Evolutionary conservation across 176 grass and related monocot genomes (phyloP).

Genomic region (Zizania latifolia): DNA sequence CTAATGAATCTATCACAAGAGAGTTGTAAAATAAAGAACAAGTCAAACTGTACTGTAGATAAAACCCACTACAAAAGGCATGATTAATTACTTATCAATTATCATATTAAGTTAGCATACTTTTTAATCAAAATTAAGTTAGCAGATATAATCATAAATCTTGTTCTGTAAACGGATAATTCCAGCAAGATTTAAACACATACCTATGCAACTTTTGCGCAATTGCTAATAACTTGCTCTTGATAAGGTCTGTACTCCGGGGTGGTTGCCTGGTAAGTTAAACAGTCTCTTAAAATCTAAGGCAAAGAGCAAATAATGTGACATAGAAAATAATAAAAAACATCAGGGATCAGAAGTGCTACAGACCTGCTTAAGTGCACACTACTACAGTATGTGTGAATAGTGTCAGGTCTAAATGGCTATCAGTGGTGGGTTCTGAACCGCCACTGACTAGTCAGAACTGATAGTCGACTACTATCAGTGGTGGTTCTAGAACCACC

Average conservation of each 20-base stretch:
- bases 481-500: no score
- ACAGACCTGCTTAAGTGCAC: slow-evolving; percentile 93
- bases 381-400: no score
- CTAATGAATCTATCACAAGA: slow-evolving; percentile 5
- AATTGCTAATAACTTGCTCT: slow-evolving; percentile 95
- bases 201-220: slow-evolving; percentile 93
- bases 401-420: no score
- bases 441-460: no score
- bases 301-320: no score
- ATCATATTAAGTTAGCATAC: background rate
- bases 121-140: no score
- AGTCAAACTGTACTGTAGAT: background rate
- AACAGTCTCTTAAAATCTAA: slow-evolving; percentile 12
- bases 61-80: background rate
- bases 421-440: no score
- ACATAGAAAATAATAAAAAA: slow-evolving; percentile 18
- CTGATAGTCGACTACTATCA: no score
- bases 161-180: background rate
- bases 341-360: slow-evolving; percentile 7
- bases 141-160: background rate
- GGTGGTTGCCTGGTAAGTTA: slow-evolving; percentile 65
- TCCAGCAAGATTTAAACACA: background rate
- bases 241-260: slow-evolving; percentile 84
- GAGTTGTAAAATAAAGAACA: slow-evolving; percentile 5
- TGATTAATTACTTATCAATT: background rate